Percentiles rank a stretch among this genome's conserved stretches.
phyloP scores from a whole-genome alignment of 2,329 filamentous ascomycete species.

The Hypoxylon sp. region DNA sequence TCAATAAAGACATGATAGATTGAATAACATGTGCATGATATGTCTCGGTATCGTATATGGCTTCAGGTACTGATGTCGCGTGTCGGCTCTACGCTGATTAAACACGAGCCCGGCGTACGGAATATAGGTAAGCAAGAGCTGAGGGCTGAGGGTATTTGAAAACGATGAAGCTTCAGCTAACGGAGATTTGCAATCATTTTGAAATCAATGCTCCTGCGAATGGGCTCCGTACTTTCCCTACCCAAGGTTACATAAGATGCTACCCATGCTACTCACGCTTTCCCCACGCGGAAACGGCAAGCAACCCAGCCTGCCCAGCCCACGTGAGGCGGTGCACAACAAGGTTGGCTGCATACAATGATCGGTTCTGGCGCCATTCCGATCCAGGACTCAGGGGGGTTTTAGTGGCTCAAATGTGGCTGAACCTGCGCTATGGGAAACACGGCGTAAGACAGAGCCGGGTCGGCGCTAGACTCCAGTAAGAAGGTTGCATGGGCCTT shows the following conservation, averaged over 20 bases:
- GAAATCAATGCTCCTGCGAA: conserved; percentile 36
- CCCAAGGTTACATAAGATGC: conserved; percentile 19
- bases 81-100: conserved; percentile 7
- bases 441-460: conserved; percentile 13
- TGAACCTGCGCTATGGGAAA: conserved; percentile 14
- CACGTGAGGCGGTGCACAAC: conserved; percentile 33
- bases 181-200: conserved; percentile 43
- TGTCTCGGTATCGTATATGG: conserved; percentile 13
- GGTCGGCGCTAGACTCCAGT: conserved; percentile 14
- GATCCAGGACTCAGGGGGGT: not conserved
- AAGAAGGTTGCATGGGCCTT: conserved; percentile 20
- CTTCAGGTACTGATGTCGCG: conserved; percentile 5
- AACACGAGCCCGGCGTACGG: conserved; percentile 1
- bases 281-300: no score
- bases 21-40: conserved; percentile 5
- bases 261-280: conserved; percentile 1
- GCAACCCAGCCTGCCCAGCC: not conserved
- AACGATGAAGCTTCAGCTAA: conserved; percentile 29
- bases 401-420: conserved; percentile 28
- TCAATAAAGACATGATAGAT: conserved; percentile 25
- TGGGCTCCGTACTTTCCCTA: conserved; percentile 16
- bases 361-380: not conserved
- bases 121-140: conserved; percentile 16
- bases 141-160: conserved; percentile 38
- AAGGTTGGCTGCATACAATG: not conserved